Conservation (phyloP, 192 early-diverging fungal species). For the Gigaspora rosea region DNA sequence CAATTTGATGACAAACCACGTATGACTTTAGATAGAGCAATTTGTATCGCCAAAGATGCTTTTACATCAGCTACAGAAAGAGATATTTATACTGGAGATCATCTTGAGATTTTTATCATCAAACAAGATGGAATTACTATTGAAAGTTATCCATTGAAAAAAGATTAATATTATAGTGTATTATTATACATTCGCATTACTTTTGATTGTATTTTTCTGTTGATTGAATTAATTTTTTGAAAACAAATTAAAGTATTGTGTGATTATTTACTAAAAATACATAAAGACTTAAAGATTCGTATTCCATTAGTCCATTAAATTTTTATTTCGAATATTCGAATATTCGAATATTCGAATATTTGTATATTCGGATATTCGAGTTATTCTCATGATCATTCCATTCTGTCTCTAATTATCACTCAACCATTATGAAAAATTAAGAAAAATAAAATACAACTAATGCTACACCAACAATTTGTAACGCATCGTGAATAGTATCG, state of each 20-base stretch:
- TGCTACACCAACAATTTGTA: slow-evolving; percentile 5
- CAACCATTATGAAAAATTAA: background rate
- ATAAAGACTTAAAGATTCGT: no score
- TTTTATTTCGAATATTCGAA: background rate
- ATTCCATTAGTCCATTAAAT: background rate
- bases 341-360: background rate
- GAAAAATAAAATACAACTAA: background rate
- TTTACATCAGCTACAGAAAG: slow-evolving; percentile 97
- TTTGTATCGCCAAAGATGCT: slow-evolving; percentile 88
- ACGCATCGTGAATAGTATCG: slow-evolving; percentile 6
- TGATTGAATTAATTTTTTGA: background rate
- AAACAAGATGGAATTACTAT: slow-evolving; percentile 74
- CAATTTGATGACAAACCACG: slow-evolving; percentile 38
- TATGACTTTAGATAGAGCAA: slow-evolving; percentile 62
- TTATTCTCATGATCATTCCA: background rate
- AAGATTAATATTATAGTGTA: slow-evolving; percentile 64
- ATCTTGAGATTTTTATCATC: slow-evolving; percentile 89
- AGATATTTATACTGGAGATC: slow-evolving; percentile 98
- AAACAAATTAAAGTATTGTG: background rate
- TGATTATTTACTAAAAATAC: no score
- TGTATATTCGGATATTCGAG: background rate
- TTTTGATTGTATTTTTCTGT: background rate
- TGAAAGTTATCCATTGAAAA: slow-evolving; percentile 80
- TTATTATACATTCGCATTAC: background rate
- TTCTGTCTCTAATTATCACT: background rate